Conservation (phyloP, 108 stramenopile genomes). For the Chaetoceros tenuissimus region DNA sequence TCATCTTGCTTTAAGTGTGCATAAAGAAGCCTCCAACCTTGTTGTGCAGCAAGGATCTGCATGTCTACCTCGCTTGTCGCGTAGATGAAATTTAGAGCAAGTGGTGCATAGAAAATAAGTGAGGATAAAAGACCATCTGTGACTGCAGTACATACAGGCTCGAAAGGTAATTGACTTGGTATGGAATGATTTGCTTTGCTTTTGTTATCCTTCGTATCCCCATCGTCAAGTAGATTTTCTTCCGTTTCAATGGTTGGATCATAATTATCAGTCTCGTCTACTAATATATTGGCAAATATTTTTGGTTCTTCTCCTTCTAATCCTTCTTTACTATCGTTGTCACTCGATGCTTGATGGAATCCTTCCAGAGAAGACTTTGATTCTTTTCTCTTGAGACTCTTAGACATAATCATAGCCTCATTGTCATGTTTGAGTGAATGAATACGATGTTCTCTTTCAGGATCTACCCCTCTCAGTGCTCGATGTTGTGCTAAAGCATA, state of each 20-base stretch:
- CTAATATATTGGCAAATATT: conserved; percentile 12
- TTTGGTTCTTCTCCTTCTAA: conserved; percentile 7
- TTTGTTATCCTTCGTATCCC: neutral
- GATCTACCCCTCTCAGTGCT: conserved; percentile 76
- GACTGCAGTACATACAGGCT: conserved; percentile 62
- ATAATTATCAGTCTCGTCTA: conserved; percentile 39
- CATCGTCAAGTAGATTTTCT: neutral
- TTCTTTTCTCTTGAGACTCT: conserved; percentile 3
- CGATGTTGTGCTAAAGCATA: conserved; percentile 90
- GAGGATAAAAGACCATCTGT: conserved; percentile 48
- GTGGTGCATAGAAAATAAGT: conserved; percentile 78
- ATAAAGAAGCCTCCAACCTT: conserved; percentile 80
- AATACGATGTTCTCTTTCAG: conserved; percentile 76
- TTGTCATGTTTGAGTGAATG: conserved; percentile 37
- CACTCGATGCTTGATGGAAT: neutral
- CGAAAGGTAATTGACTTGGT: conserved; percentile 16
- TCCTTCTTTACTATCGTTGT: neutral
- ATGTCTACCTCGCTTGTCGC: conserved; percentile 80
- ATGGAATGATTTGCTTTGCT: neutral
- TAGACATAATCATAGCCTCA: conserved; percentile 1
- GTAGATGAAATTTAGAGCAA: conserved; percentile 89
- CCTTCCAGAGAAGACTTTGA: conserved; percentile 13
- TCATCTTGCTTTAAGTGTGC: conserved; percentile 56
- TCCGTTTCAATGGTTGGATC: conserved; percentile 10
- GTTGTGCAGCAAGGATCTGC: conserved; percentile 86